Base-by-base conservation (phyloP, 176 grass and related monocot species). In the Panicum miliaceum region DNA sequence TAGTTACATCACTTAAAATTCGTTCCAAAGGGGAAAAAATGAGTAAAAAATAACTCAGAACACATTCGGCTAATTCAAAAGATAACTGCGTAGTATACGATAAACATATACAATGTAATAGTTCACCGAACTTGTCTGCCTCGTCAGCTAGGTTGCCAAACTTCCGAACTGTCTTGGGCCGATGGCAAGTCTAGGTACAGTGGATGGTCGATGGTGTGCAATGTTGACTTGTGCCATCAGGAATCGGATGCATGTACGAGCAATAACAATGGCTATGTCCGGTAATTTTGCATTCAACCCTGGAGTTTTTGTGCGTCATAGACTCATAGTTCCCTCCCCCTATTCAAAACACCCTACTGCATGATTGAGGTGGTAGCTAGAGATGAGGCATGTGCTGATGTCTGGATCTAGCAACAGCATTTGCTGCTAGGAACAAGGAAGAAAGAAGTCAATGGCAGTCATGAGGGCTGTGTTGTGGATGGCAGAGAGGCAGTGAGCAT, bases 1-100 rank as follows among this genome's bases (percentile, higher is more conserved):
- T 22, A 52, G 61, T 89, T 81, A 89, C 62, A 19, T 47, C 61
- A 89, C 36, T 88, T 84, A 25, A 20, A n/a, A 29, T 64, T 66
- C 20, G 43, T 81, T 69, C 8, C 75, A 79, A 38, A 65, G 38
- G 3, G 38, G 3, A 22, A 59, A 52, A 59, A 34, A 48, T 0
- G 51, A 83, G 8, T 23, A 74, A 50, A 83, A 32, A 18, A 32
- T 15, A 74, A 59, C 45, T 14, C 68, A 84, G 47, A 89, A 64
- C 7, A 48, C 38, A 84, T 58, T 20, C 6, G 8, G 29, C n/a
- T 47, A 65, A 56, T 38, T 19, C 47, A 72, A 1, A 71, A 78
- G 57, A 72, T 41, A 35, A 76, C 5, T 36, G 16, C 12, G 14
- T 40, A 11, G 50, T 75, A 7, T 73, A 1, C 73, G 41, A 76